Evolutionary conservation across 352 stramenopile genomes (phyloP).

Genomic region (Pythium coloratum): DNA sequence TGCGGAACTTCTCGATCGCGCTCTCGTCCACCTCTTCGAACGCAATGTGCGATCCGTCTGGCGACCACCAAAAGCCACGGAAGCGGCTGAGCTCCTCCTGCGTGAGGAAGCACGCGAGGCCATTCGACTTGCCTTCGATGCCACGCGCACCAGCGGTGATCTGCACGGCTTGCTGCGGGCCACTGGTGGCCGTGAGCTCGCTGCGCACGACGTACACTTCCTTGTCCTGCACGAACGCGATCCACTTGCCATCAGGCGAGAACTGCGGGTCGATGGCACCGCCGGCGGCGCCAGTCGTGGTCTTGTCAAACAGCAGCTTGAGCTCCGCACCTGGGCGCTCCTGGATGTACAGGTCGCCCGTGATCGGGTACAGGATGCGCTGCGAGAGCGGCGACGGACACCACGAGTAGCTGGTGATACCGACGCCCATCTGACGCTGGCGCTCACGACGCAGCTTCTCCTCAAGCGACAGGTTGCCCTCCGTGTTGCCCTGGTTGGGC

Average conservation of each 20-base stretch:
- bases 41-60: slow-evolving; percentile 80
- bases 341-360: slow-evolving; percentile 94
- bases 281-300: slow-evolving; percentile 58
- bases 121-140: slow-evolving; percentile 83
- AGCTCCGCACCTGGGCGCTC: slow-evolving; percentile 72
- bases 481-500: slow-evolving; percentile 79
- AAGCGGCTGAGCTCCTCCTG: slow-evolving; percentile 98
- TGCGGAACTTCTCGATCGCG: slow-evolving; percentile 92
- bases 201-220: slow-evolving; percentile 93
- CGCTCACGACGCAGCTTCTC: slow-evolving; percentile 91
- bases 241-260: slow-evolving; percentile 89
- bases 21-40: slow-evolving; percentile 95
- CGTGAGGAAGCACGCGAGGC: slow-evolving; percentile 96
- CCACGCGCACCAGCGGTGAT: slow-evolving; percentile 76
- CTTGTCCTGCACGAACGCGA: slow-evolving; percentile 94
- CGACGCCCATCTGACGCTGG: slow-evolving; percentile 89
- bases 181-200: slow-evolving; percentile 32
- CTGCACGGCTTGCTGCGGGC: slow-evolving; percentile 52
- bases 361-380: slow-evolving; percentile 88
- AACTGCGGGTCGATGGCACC: slow-evolving; percentile 93
- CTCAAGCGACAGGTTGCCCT: slow-evolving; percentile 85
- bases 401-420: slow-evolving; percentile 92
- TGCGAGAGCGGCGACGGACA: slow-evolving; percentile 52
- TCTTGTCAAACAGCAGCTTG: slow-evolving; percentile 88
- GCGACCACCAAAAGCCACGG: slow-evolving; percentile 96